These are phyloP conservation scores for Wickerhamomyces tratensis DNA, from an alignment of 805 yeast genomes.

Conservation along the genomic window DNA sequence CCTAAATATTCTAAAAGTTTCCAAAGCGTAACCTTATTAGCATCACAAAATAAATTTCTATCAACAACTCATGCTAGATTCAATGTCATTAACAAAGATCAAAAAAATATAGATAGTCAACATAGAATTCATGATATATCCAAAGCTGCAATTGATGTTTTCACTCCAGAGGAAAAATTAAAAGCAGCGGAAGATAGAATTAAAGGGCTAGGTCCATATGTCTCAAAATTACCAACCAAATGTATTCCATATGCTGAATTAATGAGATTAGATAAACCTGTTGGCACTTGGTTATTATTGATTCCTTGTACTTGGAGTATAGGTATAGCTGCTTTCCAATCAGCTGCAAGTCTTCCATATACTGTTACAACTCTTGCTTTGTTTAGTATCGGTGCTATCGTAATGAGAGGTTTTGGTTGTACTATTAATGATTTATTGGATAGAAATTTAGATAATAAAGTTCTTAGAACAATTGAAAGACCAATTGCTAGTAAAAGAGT, in stretches of 20 bases:
- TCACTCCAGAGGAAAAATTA: background rate
- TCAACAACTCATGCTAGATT: background rate
- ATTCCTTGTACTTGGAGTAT: constrained; percentile 92
- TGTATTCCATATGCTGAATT: constrained; percentile 88
- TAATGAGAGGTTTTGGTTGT: constrained; percentile 98
- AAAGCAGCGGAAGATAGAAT: constrained; percentile 20
- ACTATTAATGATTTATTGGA: constrained; percentile 89
- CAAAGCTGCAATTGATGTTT: background rate
- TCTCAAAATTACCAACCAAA: constrained; percentile 56
- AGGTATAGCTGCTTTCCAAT: constrained; percentile 73
- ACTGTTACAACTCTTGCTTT: constrained; percentile 54
- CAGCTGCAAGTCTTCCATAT: constrained; percentile 57
- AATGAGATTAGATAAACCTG: constrained; percentile 89
- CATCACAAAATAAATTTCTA: background rate
- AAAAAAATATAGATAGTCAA: too few species aligned
- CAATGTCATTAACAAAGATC: background rate
- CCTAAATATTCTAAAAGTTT: too few species aligned
- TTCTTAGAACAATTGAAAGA: constrained; percentile 78
- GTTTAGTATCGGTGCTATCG: constrained; percentile 75
- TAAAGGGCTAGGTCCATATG: constrained; percentile 37
- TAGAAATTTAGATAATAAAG: constrained; percentile 72
- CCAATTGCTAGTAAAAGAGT: constrained; percentile 92
- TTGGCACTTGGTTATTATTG: constrained; percentile 79
- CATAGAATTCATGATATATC: too few species aligned
- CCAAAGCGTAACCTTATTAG: too few species aligned